A percentile compares a stretch with the other conserved stretches of the same genome.
phyloP scores from a whole-genome alignment of 306 rosid genomes.

The Cucurbita pepo region DNA sequence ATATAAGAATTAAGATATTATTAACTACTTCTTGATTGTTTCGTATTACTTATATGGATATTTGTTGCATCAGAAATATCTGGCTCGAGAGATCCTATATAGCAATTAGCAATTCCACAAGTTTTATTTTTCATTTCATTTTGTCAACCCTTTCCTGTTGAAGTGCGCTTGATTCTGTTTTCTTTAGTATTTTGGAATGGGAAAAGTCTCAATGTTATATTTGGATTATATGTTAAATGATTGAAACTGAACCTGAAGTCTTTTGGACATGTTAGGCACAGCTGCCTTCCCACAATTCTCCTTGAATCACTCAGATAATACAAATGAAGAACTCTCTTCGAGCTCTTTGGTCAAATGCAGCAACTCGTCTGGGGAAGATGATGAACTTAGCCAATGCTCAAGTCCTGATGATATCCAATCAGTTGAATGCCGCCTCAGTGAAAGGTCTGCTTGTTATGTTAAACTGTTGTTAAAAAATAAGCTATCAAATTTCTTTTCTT shows the following conservation, averaged over 20 bases:
- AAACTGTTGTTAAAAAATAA: background rate
- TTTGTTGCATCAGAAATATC: background rate
- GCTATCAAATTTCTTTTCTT: background rate
- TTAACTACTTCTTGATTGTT: background rate
- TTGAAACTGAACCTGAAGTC: background rate
- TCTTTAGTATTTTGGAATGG: background rate
- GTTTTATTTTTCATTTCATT: background rate
- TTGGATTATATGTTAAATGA: background rate
- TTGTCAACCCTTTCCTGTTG: background rate
- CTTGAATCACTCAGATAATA: conserved; percentile 20
- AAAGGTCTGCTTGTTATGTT: conserved; percentile 22
- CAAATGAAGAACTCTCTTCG: conserved; percentile 14
- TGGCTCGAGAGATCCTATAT: background rate
- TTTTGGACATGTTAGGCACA: conserved; percentile 11
- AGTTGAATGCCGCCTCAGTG: conserved; percentile 6
- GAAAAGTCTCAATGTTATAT: background rate
- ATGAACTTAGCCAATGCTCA: conserved; percentile 26
- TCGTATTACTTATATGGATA: background rate
- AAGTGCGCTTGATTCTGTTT: background rate
- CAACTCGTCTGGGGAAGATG: conserved; percentile 20
- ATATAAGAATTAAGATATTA: background rate
- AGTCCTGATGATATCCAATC: conserved; percentile 23
- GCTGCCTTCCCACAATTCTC: conserved; percentile 30
- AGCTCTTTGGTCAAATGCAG: conserved; percentile 21
- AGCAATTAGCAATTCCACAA: background rate